Base-by-base conservation (phyloP, 192 early-diverging fungal species). In the Bifiguratus adelaidae region DNA sequence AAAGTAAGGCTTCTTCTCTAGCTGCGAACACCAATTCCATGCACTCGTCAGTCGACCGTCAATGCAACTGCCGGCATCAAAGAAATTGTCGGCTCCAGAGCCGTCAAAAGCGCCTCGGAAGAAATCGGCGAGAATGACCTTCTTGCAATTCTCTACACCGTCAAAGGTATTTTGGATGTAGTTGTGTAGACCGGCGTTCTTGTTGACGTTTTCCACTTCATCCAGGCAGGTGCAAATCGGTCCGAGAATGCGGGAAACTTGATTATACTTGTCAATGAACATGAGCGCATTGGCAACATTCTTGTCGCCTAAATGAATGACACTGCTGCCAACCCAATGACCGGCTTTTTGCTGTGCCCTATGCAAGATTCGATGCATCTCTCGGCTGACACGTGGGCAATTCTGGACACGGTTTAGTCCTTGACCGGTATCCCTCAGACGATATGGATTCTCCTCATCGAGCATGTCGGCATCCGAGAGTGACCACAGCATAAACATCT, bases 261-360 rank as follows among this genome's bases (percentile, higher is more conserved):
- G 93, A 50, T 92, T 95, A 66, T 96, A 96, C 55, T 91, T 92
- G 78, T 91, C 89, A 42, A 99, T 96, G 46, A 97, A 97, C 80
- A 95, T 83, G 25, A 99, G 77, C 3, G 96, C 88, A 55, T 99
- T 99, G 16, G 96, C 94, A 9, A 99, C 96, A 56, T 97, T 99
- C 63, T 85, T 87, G 66, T 99, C 94, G 16, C 94, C 96, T 50
- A 99, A 53, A 67, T 99, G 96, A 55, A 99, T 89, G 47, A 97
- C 93, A 13, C 87, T 86, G 19, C 85, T 88, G 8, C 94, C 96
- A 8, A 97, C 82, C 95, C 95, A 99, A 33, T 73, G 71, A 2
- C 86, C 83, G 4, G 87, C 82, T 19, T 77, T 76, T 55, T 79
- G 69, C 27, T 94, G 91, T 15, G 93, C 89, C 19, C 88, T 69